phyloP scores from a whole-genome alignment of 495 filamentous ascomycete genomes.

The Podospora comata region DNA sequence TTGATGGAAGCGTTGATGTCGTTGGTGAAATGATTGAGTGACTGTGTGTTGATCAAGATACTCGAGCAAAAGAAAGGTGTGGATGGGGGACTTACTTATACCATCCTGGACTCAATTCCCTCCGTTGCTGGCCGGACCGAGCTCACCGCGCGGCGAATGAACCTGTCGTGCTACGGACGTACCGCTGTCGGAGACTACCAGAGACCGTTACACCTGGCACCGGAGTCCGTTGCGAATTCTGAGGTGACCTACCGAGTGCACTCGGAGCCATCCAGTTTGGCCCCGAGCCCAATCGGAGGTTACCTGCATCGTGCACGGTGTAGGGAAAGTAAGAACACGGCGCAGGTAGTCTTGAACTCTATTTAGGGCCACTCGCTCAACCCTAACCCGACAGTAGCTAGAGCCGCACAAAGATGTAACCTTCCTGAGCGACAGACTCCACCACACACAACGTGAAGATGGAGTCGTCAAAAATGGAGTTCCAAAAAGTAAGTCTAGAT shows the following conservation, averaged over 20 bases:
- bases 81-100: neutral
- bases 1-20: no score
- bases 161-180: neutral
- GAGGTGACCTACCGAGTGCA: neutral
- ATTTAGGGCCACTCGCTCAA: neutral
- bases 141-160: neutral
- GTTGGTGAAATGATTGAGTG: no score
- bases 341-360: neutral
- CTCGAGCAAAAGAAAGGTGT: neutral
- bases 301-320: slow-evolving; percentile 11
- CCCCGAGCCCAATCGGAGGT: neutral
- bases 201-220: neutral
- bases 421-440: neutral
- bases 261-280: neutral
- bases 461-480: neutral
- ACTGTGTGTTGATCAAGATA: neutral
- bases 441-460: neutral
- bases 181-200: neutral
- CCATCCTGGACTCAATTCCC: neutral
- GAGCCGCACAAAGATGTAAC: neutral
- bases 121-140: neutral
- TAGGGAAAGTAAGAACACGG: neutral
- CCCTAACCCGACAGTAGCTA: neutral
- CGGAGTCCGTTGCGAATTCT: neutral
- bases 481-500: neutral